Conservation (phyloP, 2,329 filamentous ascomycete genomes). For the Exophiala aquamarina region DNA sequence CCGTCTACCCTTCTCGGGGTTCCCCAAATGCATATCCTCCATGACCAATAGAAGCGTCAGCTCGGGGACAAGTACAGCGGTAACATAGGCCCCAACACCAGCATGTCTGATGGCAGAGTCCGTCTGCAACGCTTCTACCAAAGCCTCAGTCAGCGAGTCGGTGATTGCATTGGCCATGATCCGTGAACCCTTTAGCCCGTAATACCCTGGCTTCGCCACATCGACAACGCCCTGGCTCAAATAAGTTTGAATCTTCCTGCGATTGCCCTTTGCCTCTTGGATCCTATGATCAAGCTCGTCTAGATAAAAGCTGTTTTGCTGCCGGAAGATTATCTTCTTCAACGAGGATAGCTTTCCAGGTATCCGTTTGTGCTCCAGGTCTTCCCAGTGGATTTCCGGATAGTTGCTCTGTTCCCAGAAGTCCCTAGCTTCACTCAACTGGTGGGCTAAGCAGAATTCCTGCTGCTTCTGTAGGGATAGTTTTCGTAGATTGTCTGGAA, state of each 20-base stretch:
- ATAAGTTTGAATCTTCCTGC: constrained; percentile 47
- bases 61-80: constrained; percentile 76
- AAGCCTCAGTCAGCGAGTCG: constrained; percentile 40
- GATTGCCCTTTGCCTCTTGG: constrained; percentile 21
- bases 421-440: constrained; percentile 19
- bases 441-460: constrained; percentile 25
- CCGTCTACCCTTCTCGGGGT: constrained; percentile 46
- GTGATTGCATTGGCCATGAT: constrained; percentile 57
- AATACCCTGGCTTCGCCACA: constrained; percentile 73
- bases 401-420: constrained; percentile 59
- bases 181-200: constrained; percentile 71
- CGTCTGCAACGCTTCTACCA: constrained; percentile 62
- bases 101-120: constrained; percentile 67
- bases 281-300: constrained; percentile 47
- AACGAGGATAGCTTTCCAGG: constrained; percentile 55
- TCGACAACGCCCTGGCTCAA: constrained; percentile 45
- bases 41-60: constrained; percentile 55
- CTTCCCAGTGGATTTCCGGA: constrained; percentile 72
- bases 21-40: constrained; percentile 56
- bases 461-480: constrained; percentile 25
- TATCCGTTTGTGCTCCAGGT: constrained; percentile 54
- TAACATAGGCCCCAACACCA: constrained; percentile 68
- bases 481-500: constrained; percentile 19
- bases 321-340: constrained; percentile 59
- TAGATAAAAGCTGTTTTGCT: constrained; percentile 59